These are phyloP conservation scores for Discostella stelligeroides DNA, from an alignment of 108 stramenopile genomes.

Conservation along the genomic window DNA sequence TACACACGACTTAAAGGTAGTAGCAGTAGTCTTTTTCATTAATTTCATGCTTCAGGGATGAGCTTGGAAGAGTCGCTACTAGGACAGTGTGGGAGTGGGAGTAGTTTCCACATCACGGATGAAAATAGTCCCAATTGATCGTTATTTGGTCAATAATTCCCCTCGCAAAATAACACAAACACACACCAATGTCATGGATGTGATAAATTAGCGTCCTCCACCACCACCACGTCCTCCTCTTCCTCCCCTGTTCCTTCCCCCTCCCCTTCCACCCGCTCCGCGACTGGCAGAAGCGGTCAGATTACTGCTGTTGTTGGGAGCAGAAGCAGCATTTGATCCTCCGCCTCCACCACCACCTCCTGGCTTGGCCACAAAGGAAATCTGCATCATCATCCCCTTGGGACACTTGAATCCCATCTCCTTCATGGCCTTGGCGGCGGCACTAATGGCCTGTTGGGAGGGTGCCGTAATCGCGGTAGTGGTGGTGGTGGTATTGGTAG, in stretches of 20 bases:
- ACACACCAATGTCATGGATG: too few relatives aligned
- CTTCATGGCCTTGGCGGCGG: constrained; percentile 76
- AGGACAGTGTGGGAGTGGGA: too few relatives aligned
- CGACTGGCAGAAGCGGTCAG: too few relatives aligned
- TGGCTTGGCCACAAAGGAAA: constrained; percentile 67
- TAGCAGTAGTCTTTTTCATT: too few relatives aligned
- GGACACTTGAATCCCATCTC: constrained; percentile 68
- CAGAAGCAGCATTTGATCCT: background rate
- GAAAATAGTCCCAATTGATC: too few relatives aligned
- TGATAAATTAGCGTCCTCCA: constrained; percentile 17
- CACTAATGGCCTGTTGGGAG: constrained; percentile 61
- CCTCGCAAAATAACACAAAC: too few relatives aligned
- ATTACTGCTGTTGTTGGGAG: background rate
- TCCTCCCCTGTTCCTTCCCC: constrained; percentile 1
- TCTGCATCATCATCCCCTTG: constrained; percentile 76
- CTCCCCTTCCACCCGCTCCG: background rate
- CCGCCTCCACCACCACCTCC: background rate
- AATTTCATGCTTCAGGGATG: too few relatives aligned
- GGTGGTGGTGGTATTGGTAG: background rate
- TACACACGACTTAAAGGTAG: too few relatives aligned
- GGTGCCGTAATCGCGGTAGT: constrained; percentile 28
- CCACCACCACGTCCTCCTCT: constrained; percentile 24
- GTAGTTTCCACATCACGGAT: too few relatives aligned
- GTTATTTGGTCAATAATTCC: too few relatives aligned
- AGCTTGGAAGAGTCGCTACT: too few relatives aligned